phyloP scores from a whole-genome alignment of 2,329 filamentous ascomycete species.

The Stachybotrys chartarum region DNA sequence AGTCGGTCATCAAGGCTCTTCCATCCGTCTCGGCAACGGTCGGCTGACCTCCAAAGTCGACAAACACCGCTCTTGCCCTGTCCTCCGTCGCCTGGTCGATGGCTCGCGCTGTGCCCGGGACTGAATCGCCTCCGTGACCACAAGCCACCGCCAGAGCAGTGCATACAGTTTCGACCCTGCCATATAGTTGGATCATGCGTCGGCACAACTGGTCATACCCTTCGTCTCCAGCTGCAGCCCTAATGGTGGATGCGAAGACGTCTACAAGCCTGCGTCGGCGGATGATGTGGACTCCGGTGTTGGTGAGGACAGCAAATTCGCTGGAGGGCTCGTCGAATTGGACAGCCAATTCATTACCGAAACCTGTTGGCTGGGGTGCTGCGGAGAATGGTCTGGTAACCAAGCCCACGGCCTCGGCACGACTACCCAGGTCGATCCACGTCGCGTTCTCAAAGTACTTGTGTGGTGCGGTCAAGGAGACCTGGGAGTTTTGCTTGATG shows the following conservation, averaged over 20 bases:
- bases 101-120: conserved; percentile 65
- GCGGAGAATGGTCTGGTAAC: conserved; percentile 68
- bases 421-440: conserved; percentile 68
- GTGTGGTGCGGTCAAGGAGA: conserved; percentile 43
- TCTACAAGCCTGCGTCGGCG: conserved; percentile 81
- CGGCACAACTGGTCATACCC: conserved; percentile 75
- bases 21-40: conserved; percentile 73
- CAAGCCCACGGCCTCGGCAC: conserved; percentile 71
- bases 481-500: conserved; percentile 57
- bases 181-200: conserved; percentile 79
- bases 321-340: conserved; percentile 80
- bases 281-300: conserved; percentile 81
- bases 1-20: conserved; percentile 66
- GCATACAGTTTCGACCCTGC: conserved; percentile 80
- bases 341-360: conserved; percentile 92
- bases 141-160: conserved; percentile 92
- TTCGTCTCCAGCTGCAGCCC: conserved; percentile 67
- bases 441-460: conserved; percentile 72
- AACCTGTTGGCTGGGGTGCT: conserved; percentile 62
- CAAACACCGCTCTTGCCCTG: conserved; percentile 77
- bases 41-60: conserved; percentile 86
- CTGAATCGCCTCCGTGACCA: conserved; percentile 74
- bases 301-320: conserved; percentile 88
- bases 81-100: conserved; percentile 83
- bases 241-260: conserved; percentile 78